These are phyloP conservation scores for Tolypocladium endophyticum DNA, from an alignment of 2,329 filamentous ascomycete genomes.

Conservation along the genomic window DNA sequence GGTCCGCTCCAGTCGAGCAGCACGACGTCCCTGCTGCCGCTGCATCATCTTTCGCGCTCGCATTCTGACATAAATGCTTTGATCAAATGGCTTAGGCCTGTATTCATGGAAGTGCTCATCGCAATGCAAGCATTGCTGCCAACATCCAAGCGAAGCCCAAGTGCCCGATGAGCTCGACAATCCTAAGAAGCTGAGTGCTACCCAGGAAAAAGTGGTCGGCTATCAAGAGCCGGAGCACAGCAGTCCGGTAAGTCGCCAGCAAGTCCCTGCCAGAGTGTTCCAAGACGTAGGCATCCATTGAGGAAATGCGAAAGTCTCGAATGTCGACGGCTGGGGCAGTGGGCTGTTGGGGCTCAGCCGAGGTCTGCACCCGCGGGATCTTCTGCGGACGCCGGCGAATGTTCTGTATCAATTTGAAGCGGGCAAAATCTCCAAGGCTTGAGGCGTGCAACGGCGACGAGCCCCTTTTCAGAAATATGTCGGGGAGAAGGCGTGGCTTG, in stretches of 20 bases:
- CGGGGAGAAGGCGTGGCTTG: slow-evolving; percentile 38
- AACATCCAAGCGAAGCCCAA: slow-evolving; percentile 3
- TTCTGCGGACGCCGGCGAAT: slow-evolving; percentile 30
- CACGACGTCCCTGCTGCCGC: not conserved
- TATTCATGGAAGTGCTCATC: not conserved
- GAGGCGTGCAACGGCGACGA: slow-evolving; percentile 22
- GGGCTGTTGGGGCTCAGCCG: slow-evolving; percentile 14
- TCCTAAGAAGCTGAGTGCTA: slow-evolving; percentile 15
- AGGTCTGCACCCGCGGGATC: slow-evolving; percentile 30
- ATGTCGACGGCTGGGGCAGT: slow-evolving; percentile 24
- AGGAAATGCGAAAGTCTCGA: slow-evolving; percentile 35
- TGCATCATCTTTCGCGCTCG: not conserved
- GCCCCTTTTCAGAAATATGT: slow-evolving; percentile 30
- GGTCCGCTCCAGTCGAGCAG: not conserved
- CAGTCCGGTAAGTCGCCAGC: slow-evolving; percentile 23
- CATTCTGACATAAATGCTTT: not conserved
- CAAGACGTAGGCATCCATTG: slow-evolving; percentile 40
- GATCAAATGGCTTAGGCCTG: not conserved
- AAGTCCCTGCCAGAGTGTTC: slow-evolving; percentile 13
- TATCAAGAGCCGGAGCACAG: slow-evolving; percentile 31
- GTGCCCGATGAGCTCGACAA: slow-evolving; percentile 14
- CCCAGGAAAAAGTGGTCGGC: slow-evolving; percentile 31
- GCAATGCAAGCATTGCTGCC: not conserved
- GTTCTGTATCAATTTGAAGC: slow-evolving; percentile 32
- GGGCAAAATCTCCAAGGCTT: slow-evolving; percentile 25